phyloP scores from a whole-genome alignment of 129 eudicot genomes.

The Kitagawia praeruptora region DNA sequence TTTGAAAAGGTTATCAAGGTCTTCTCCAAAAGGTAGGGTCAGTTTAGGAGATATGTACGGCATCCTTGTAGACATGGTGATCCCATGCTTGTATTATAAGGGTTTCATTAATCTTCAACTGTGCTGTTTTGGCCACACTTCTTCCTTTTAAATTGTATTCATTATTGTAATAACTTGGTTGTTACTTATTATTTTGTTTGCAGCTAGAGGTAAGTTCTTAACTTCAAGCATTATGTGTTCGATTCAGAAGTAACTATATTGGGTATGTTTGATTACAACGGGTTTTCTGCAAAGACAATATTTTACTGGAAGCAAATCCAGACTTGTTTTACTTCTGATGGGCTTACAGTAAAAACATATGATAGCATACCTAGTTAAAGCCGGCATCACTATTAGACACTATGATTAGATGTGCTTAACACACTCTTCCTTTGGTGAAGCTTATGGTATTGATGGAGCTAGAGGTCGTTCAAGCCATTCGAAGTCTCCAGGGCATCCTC shows the following conservation, averaged over 20 bases:
- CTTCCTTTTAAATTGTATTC: neutral
- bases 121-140: neutral
- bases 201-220: slow-evolving; percentile 97
- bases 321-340: slow-evolving; percentile 34
- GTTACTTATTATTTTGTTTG: slow-evolving; percentile 43
- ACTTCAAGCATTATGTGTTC: slow-evolving; percentile 66
- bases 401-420: slow-evolving; percentile 62
- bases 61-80: slow-evolving; percentile 11
- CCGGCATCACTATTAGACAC: slow-evolving; percentile 31
- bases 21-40: slow-evolving; percentile 71
- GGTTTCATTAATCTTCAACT: neutral
- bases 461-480: slow-evolving; percentile 65
- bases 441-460: slow-evolving; percentile 80
- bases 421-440: slow-evolving; percentile 85
- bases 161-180: slow-evolving; percentile 28
- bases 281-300: slow-evolving; percentile 36
- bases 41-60: slow-evolving; percentile 19
- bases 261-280: slow-evolving; percentile 60
- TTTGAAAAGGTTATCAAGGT: slow-evolving; percentile 52
- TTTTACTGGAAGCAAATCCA: slow-evolving; percentile 37
- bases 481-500: slow-evolving; percentile 59
- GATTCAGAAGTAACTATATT: slow-evolving; percentile 53
- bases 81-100: slow-evolving; percentile 20
- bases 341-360: slow-evolving; percentile 32
- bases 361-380: slow-evolving; percentile 50